Base-by-base conservation (phyloP, 176 grass and related monocot genomes). In the Musa troglodytarum region DNA sequence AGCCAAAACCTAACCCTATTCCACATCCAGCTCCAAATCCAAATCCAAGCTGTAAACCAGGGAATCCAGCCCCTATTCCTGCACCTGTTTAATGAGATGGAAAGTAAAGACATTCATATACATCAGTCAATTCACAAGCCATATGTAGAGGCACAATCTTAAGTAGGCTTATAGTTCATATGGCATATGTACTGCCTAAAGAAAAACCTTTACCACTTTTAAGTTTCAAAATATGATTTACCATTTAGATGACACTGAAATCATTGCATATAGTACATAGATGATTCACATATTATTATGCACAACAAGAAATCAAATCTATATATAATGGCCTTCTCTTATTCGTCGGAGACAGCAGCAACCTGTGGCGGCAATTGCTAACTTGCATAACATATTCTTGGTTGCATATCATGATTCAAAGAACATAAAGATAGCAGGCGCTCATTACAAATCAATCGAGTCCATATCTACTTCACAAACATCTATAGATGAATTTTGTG, bases 1-100 rank as follows among this genome's bases (percentile, higher is more conserved):
- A 98, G 50, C 90, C 94, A 49, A 98, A 98, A 57, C 95, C 90
- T 53, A 98, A 76, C 71, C 90, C 95, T 82, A 91, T 75, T 81
- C 95, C 90, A 83, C 95, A 98, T 67, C 88, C 95, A 78, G 88
- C 90, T 68, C 95, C 95, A 64, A 72, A 71, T 56, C 95, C 90
- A 9, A 93, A 85, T 56, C 95, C 95, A 65, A 93, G 68, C 54
- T 91, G 88, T 58, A 93, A 83, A 57, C 94, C 94, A 74, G 94
- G 86, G 66, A 98, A 85, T 69, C 94, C 94, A 54, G 80, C 88
- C 70, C 94, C 94, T 71, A 91, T 81, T 79, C 94, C 94, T 29
- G 86, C 86, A 71, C 90, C 90, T 98, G 83, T 80, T 72, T 59
- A 77, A 78, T 59, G 15, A 59, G 55, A 20, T 12, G 2, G 52